Base-by-base conservation (phyloP, 2,329 filamentous ascomycete genomes). In the Cladophialophora immunda region DNA sequence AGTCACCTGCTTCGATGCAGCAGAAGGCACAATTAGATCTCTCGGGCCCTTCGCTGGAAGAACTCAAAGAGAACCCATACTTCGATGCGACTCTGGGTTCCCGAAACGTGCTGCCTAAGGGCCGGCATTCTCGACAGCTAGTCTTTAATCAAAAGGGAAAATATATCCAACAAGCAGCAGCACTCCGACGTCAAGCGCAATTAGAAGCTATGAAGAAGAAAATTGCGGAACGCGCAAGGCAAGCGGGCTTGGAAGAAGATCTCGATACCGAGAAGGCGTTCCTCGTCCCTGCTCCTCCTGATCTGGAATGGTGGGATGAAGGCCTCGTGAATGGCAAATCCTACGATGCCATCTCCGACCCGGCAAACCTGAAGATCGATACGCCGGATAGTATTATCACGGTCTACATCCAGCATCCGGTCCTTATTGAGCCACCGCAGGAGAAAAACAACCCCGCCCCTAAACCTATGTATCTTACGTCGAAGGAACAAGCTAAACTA, bases 241-340 rank as follows among this genome's bases (percentile, higher is more conserved):
- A 93, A 77, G 93, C 91, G n/a, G 94, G 93, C 55, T 92, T 98
- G 69, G 94, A 98, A 74, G 94, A 98, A 77, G 94, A 94, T 72
- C 80, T 92, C 32, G 90, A 96, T 68, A 89, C 91, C 57, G 94
- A 99, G 78, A 97, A 94, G 78, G 92, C 93, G 34, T 98, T 94
- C 76, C 80, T 95, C 3, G 88, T 97, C 5, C 90, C 94, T 69
- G 85, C 86, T 34, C 95, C 95, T 9, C 95, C 95, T 3, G 90
- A 90, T 7, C 86, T 98, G 50, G 95, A 99, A 78, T 99, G 95
- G 95, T 98, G 94, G 92, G 95, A 99, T 74, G 94, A 98, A 80
- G 92, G 90, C 2, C 82, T 98, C 19, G 85, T 97, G 17, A 86
- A 91, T 59, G 92, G 90, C 50, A 86, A 86, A 50, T 90, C 86